Base-by-base conservation (phyloP, 2,329 filamentous ascomycete species). In the Penicillium sp. region DNA sequence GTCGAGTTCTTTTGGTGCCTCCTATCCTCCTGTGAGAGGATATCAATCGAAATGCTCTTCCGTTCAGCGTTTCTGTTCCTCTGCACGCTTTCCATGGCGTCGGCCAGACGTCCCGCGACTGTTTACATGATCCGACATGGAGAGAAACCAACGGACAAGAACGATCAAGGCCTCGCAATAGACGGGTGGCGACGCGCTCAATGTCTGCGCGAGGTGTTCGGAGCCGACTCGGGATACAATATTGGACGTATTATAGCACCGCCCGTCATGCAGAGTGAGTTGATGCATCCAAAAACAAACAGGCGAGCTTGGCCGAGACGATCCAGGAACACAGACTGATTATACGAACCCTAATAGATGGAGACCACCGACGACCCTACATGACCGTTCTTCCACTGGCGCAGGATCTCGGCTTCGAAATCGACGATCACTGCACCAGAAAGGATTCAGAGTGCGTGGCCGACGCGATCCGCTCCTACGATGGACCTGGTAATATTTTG, bases 71-170 rank as follows among this genome's bases (percentile, higher is more conserved):
- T 45, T 12, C 25, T 41, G n/a, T 38, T 43, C 9, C n/a, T 39
- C 20, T 20, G 33, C n/a, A 12, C 44, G 24, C 37, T 23, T 28
- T 23, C 41, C 27, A 27, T 49, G 13, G 18, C 35, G 2, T 47
- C 42, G 13, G 57, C 53, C 13, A 49, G 52, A 7, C 10, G 27
- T 13, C 48, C 46, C 0, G 60, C 65, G 15, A 65, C 54, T 6
- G 55, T 66, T 15, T 66, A 61, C 29, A 50, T 67, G 15, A 64
- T 67, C 42, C 63, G 65, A 8, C 65, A 67, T 42, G 65, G 60
- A 29, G 65, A 67, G 44, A 66, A 66, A 28, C 53, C 65, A 5
- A 43, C 18, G 1, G 42, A 65, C 29, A 53, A 54, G 6, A 25
- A 55, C 8, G 57, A 66, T 23, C 57, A 60, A 28, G 58, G 59